Conservation (phyloP, 1,284 basidiomycete genomes). For the Bjerkandera adusta region DNA sequence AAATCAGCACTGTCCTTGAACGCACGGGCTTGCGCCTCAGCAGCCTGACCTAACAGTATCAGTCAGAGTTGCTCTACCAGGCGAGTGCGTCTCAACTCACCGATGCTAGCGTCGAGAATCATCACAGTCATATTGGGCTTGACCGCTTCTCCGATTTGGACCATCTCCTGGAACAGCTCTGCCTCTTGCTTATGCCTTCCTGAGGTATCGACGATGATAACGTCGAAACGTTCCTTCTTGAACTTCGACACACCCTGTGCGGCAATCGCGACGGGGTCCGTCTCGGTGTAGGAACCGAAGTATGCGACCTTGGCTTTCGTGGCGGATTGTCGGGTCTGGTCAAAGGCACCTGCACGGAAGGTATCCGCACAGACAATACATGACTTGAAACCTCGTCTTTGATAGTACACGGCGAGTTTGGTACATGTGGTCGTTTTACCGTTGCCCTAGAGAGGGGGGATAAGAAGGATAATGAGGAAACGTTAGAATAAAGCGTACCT, state of each 20-base stretch:
- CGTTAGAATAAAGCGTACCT: conserved; percentile 49
- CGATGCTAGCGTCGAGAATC: conserved; percentile 86
- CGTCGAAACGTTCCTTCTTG: conserved; percentile 96
- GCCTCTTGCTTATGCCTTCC: conserved; percentile 97
- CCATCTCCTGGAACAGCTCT: conserved; percentile 98
- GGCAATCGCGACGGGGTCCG: conserved; percentile 95
- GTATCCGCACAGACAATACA: conserved; percentile 99
- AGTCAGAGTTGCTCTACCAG: conserved; percentile 12
- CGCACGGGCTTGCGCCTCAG: conserved; percentile 92
- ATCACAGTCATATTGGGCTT: conserved; percentile 93
- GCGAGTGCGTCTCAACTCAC: conserved; percentile 32
- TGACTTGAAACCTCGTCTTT: conserved; percentile 96
- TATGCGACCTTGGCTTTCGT: conserved; percentile 99
- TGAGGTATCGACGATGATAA: conserved; percentile 98
- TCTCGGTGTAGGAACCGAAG: conserved; percentile 99
- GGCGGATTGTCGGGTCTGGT: conserved; percentile 94
- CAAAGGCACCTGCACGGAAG: conserved; percentile 99
- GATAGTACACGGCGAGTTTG: conserved; percentile 96
- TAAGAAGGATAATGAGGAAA: not conserved
- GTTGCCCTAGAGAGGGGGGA: conserved; percentile 56
- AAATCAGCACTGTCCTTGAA: conserved; percentile 99
- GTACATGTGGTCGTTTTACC: conserved; percentile 99
- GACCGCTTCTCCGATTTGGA: conserved; percentile 91
- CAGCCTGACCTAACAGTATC: conserved; percentile 80
- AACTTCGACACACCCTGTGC: conserved; percentile 95